These are phyloP conservation scores for Macroventuria anomochaeta DNA, from an alignment of 2,329 filamentous ascomycete species.

Conservation along the genomic window DNA sequence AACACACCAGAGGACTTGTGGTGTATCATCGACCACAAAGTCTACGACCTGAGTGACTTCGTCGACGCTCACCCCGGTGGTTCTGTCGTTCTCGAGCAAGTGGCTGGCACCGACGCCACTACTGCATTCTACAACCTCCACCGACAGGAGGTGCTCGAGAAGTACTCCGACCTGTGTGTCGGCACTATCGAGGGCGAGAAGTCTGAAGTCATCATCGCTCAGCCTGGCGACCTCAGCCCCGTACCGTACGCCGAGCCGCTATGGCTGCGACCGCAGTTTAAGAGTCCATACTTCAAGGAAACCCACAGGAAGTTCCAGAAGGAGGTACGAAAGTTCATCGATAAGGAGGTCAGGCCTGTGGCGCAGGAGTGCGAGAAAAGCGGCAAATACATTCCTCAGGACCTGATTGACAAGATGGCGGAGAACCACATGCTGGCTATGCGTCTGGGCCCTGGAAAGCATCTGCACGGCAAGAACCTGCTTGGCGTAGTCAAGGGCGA, in stretches of 20 bases:
- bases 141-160: slow-evolving; percentile 83
- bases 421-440: slow-evolving; percentile 76
- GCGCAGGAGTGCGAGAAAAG: slow-evolving; percentile 77
- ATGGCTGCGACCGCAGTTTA: slow-evolving; percentile 80
- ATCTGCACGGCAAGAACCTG: slow-evolving; percentile 74
- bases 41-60: slow-evolving; percentile 88
- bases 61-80: slow-evolving; percentile 85
- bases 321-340: slow-evolving; percentile 75
- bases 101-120: slow-evolving; percentile 83
- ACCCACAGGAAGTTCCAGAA: slow-evolving; percentile 72
- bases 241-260: slow-evolving; percentile 87
- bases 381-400: slow-evolving; percentile 71
- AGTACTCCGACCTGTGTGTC: slow-evolving; percentile 77
- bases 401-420: slow-evolving; percentile 81
- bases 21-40: slow-evolving; percentile 85
- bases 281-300: slow-evolving; percentile 80
- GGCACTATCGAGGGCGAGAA: slow-evolving; percentile 78
- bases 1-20: slow-evolving; percentile 77
- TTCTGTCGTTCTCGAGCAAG: slow-evolving; percentile 77
- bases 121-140: slow-evolving; percentile 90
- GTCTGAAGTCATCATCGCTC: slow-evolving; percentile 72
- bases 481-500: slow-evolving; percentile 74
- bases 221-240: slow-evolving; percentile 73
- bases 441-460: slow-evolving; percentile 82
- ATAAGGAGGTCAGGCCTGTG: slow-evolving; percentile 73